Conservation (phyloP, 2,329 filamentous ascomycete genomes). For the Aspergillus floridensis region DNA sequence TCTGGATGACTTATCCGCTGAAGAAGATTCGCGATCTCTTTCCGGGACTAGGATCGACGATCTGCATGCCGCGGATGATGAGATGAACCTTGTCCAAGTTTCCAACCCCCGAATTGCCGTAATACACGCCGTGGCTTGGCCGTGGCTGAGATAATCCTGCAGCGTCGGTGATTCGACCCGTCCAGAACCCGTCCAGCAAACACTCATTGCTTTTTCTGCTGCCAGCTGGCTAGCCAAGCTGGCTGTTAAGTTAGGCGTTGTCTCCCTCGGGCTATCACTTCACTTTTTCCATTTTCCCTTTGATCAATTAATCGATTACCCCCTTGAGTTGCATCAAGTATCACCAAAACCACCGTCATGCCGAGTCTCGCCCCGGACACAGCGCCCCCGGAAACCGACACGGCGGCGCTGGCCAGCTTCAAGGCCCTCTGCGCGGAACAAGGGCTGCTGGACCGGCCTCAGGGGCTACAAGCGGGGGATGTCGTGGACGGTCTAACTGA, state of each 20-base stretch:
- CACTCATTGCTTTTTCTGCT: background rate
- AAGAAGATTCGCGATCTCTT: no score
- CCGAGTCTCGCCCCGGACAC: background rate
- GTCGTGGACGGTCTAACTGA: slow-evolving; percentile 17
- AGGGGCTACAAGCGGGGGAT: slow-evolving; percentile 15
- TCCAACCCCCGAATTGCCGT: background rate
- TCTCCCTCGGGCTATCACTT: no score
- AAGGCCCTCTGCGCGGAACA: background rate
- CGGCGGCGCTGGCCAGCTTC: background rate
- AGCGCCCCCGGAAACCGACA: background rate
- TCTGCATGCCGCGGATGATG: background rate
- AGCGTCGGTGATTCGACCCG: background rate
- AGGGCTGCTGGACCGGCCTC: slow-evolving; percentile 11
- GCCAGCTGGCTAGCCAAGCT: no score
- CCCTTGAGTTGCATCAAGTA: no score
- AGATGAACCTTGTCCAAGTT: background rate
- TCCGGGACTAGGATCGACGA: background rate
- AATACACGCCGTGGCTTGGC: no score
- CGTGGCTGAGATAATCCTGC: background rate
- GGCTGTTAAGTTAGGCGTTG: no score
- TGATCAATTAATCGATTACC: no score
- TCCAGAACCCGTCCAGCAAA: background rate
- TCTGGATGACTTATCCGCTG: no score
- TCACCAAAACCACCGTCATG: background rate
- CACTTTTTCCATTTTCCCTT: no score